Evolutionary conservation across 495 filamentous ascomycete species (phyloP), one percentile per base, ranked within the genome.

Genomic region (Aspergillus mulundensis): DNA sequence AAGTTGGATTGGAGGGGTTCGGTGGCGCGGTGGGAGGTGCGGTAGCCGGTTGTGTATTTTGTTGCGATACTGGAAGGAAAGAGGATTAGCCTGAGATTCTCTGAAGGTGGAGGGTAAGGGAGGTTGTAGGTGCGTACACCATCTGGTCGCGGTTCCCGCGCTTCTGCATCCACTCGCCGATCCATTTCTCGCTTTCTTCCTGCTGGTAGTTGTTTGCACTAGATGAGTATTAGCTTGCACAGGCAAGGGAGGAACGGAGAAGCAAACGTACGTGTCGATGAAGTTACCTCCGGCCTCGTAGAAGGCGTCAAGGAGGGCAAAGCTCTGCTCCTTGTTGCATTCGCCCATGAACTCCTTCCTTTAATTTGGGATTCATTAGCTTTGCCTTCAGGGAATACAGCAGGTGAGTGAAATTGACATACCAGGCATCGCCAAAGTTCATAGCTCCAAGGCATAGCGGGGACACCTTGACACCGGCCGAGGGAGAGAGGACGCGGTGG

Each of bases 401-500:
- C 2, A 2, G 7, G 11, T 36, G 8, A 36, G 12, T 36, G 14
- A 47, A 12, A n/a, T 2, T 7, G 44, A 5, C 50, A 34, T 65
- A 62, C 79, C 78, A 87, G 3, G 66, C 69, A 11, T 78, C 71
- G 36, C 85, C 85, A 57, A 88, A 79, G 58, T 73, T 80, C 83
- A 87, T 86, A 18, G 77, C 80, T 3, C 85, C 85, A 2, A 87
- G 76, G 24, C 74, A 76, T 21, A 86, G 69, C 5, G 85, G 85
- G 7, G 79, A 84, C 8, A 86, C 84, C 20, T 77, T 75, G 56
- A 87, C 70, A 7, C 80, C 83, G 3, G 84, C 83, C 0, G 68
- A 77, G 18, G 82, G 73, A 34, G 83, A 77, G 14, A 88, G 80
- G 46, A 86, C 66, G 19, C 84, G 81, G 66, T 84, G 34, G 20